Percentiles rank a stretch among this genome's conserved stretches.
Conservation (phyloP, 305 asterid species). For the Fraxinus nigra region DNA sequence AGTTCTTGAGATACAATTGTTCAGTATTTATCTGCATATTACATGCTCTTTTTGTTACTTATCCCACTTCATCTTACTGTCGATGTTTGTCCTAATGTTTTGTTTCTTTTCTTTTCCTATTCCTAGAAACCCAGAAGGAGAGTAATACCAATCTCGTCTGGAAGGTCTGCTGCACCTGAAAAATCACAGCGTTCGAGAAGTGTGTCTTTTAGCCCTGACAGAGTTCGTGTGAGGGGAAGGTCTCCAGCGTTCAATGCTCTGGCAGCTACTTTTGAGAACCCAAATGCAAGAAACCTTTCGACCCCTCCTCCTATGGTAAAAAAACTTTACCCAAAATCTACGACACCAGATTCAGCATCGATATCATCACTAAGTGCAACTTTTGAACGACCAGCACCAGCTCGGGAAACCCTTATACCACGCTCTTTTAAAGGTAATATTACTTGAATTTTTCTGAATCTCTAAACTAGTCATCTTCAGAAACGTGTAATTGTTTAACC, state of each 20-base stretch:
- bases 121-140: constrained; percentile 87
- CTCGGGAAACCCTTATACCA: constrained; percentile 55
- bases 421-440: constrained; percentile 64
- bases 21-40: not conserved
- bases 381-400: constrained; percentile 55
- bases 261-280: constrained; percentile 79
- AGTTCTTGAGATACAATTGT: not conserved
- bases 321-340: constrained; percentile 75
- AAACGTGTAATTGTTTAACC: not conserved
- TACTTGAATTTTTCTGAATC: not conserved
- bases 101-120: not conserved
- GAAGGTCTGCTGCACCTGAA: constrained; percentile 74
- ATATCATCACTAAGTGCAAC: constrained; percentile 62
- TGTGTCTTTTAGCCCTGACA: constrained; percentile 74
- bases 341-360: constrained; percentile 60
- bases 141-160: constrained; percentile 49
- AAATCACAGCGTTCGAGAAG: constrained; percentile 93
- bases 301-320: constrained; percentile 93
- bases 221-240: constrained; percentile 90
- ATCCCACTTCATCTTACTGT: not conserved
- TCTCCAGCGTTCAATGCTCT: constrained; percentile 97
- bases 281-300: constrained; percentile 78
- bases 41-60: not conserved
- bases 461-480: not conserved
- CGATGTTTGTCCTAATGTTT: constrained; percentile 1